Percentiles rank a stretch among this genome's conserved stretches.
These are phyloP conservation scores for Botrytis deweyae DNA, from an alignment of 2,329 filamentous ascomycete genomes.

Conservation along the genomic window DNA sequence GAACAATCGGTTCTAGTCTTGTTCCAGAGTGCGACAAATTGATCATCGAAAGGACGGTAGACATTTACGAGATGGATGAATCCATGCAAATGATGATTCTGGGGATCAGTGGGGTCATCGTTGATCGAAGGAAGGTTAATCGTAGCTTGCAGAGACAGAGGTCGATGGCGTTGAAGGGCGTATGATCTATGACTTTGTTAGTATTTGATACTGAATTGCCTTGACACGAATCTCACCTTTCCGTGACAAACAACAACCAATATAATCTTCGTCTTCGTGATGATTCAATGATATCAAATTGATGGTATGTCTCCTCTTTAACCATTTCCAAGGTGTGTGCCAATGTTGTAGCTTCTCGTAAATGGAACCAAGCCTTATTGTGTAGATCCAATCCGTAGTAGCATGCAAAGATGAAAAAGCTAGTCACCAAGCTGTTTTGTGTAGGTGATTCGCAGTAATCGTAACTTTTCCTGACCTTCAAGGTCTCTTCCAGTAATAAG, in stretches of 20 bases:
- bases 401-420: slow-evolving; percentile 74
- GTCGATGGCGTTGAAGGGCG: slow-evolving; percentile 67
- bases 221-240: slow-evolving; percentile 52
- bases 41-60: slow-evolving; percentile 65
- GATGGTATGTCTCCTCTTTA: slow-evolving; percentile 61
- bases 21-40: slow-evolving; percentile 64
- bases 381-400: slow-evolving; percentile 71
- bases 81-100: slow-evolving; percentile 52
- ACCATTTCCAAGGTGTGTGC: slow-evolving; percentile 59
- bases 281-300: slow-evolving; percentile 58
- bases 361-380: slow-evolving; percentile 75
- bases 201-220: background rate
- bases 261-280: slow-evolving; percentile 66
- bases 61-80: slow-evolving; percentile 62
- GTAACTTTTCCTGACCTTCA: slow-evolving; percentile 62
- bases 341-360: slow-evolving; percentile 74
- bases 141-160: slow-evolving; percentile 67
- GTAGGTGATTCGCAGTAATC: slow-evolving; percentile 59
- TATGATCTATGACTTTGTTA: slow-evolving; percentile 54
- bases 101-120: slow-evolving; percentile 59
- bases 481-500: slow-evolving; percentile 64
- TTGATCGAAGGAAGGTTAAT: slow-evolving; percentile 63
- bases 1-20: slow-evolving; percentile 60
- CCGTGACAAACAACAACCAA: slow-evolving; percentile 71
- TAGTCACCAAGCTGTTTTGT: slow-evolving; percentile 64